A percentile compares a stretch with the other conserved stretches of the same genome.
phyloP scores from a whole-genome alignment of 768 basidiomycete genomes.

The Tylopilus sp. region DNA sequence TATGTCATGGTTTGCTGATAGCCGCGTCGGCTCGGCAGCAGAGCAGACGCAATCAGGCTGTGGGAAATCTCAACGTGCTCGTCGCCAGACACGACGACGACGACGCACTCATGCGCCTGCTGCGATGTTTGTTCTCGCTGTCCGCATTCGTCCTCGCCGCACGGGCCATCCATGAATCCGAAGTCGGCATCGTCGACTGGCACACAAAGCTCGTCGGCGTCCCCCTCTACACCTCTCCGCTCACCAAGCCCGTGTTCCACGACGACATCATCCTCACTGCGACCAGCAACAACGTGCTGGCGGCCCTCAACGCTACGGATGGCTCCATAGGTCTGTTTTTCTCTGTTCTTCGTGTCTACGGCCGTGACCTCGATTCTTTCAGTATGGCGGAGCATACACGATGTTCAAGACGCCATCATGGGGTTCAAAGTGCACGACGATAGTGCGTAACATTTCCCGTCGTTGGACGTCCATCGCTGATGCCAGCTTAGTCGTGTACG shows the following conservation, averaged over 20 bases:
- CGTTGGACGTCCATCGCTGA: neutral
- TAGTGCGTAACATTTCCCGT: conserved; percentile 40
- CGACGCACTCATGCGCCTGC: conserved; percentile 14
- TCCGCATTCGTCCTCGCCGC: conserved; percentile 23
- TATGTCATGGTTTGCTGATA: conserved; percentile 31
- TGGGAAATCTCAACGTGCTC: neutral
- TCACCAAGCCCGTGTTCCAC: conserved; percentile 62
- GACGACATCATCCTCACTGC: conserved; percentile 58
- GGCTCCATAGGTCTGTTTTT: conserved; percentile 62
- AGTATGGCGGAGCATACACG: conserved; percentile 84
- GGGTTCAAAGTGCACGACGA: conserved; percentile 57
- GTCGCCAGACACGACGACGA: neutral
- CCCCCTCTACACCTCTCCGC: conserved; percentile 49
- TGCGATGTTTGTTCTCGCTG: conserved; percentile 17
- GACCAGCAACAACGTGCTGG: conserved; percentile 74
- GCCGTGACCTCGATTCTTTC: conserved; percentile 1
- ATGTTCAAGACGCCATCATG: conserved; percentile 63
- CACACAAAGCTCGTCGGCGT: conserved; percentile 74
- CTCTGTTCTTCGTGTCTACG: conserved; percentile 3
- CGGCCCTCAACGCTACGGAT: conserved; percentile 61
- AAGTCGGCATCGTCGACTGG: conserved; percentile 87
- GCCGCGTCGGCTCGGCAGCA: neutral
- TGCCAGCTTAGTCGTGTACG: conserved; percentile 51
- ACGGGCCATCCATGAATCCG: conserved; percentile 62
- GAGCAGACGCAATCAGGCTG: neutral